A percentile compares a stretch with the other conserved stretches of the same genome.
Evolutionary conservation across 78 protist species (phyloP).

Genomic region (Protostelium mycophagum): DNA sequence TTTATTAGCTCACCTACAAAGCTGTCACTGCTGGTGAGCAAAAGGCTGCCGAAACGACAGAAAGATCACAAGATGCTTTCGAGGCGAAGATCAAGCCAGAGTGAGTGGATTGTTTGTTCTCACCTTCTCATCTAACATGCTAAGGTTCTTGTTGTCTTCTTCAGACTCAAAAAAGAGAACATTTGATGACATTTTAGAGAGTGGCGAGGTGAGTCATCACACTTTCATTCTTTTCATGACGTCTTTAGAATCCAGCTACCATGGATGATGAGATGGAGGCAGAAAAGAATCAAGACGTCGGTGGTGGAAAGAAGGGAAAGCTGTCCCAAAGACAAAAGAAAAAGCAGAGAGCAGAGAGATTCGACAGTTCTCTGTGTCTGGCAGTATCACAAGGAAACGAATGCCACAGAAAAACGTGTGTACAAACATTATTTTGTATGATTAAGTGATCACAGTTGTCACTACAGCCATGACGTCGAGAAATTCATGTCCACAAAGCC

Average conservation of each 20-base stretch:
- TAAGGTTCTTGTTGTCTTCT: no score
- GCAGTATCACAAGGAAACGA: neutral
- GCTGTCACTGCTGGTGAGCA: no score
- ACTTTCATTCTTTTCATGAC: neutral
- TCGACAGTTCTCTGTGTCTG: neutral
- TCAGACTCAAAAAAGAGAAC: neutral
- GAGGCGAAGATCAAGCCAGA: no score
- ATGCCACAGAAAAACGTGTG: neutral
- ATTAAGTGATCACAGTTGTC: slow-evolving; percentile 7
- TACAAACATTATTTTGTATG: no score
- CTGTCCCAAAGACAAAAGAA: neutral
- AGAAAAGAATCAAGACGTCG: neutral
- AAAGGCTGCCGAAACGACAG: no score
- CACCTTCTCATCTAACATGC: no score
- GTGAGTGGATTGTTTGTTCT: no score
- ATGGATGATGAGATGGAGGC: neutral
- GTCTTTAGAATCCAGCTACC: neutral
- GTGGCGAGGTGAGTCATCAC: neutral
- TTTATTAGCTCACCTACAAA: no score
- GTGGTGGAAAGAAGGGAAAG: neutral
- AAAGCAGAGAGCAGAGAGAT: neutral
- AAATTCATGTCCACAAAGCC: slow-evolving; percentile 28
- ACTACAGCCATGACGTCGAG: slow-evolving; percentile 33
- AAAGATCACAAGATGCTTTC: no score
- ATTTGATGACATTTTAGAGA: neutral